These are phyloP conservation scores for Botrytis elliptica DNA, from an alignment of 2,329 filamentous ascomycete genomes.

Conservation along the genomic window DNA sequence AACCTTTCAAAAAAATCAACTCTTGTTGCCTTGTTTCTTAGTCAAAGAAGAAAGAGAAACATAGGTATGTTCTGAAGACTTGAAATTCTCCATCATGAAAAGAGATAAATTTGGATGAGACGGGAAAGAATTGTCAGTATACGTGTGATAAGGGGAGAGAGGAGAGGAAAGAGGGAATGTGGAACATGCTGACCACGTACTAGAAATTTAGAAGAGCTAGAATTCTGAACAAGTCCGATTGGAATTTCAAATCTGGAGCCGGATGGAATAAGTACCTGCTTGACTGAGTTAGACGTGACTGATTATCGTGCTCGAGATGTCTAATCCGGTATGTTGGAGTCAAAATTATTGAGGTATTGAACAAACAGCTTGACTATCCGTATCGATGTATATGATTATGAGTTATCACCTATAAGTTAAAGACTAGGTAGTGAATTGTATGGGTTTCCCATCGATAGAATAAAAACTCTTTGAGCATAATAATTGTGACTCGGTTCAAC, in stretches of 20 bases:
- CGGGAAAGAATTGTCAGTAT: no score
- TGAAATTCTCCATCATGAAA: not conserved
- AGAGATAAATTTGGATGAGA: not conserved
- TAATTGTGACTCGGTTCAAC: not conserved
- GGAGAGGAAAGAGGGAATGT: rapidly evolving
- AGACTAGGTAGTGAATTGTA: not conserved
- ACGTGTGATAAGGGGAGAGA: not conserved
- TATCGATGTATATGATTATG: not conserved
- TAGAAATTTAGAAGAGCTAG: not conserved
- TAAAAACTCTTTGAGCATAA: not conserved
- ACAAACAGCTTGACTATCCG: not conserved
- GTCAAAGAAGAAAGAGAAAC: no score
- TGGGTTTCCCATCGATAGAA: rapidly evolving
- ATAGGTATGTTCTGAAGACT: no score
- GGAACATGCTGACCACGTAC: not conserved
- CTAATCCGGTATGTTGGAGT: not conserved
- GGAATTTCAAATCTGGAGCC: not conserved
- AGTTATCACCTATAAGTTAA: rapidly evolving
- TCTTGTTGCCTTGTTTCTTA: no score
- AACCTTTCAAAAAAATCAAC: no score
- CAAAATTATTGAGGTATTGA: not conserved
- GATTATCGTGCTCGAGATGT: not conserved
- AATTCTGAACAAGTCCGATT: not conserved
- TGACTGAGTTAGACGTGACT: not conserved
- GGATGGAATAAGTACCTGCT: not conserved